Conservation (phyloP, 148 eudicot species). For the Amaranthus hypochondriacus region DNA sequence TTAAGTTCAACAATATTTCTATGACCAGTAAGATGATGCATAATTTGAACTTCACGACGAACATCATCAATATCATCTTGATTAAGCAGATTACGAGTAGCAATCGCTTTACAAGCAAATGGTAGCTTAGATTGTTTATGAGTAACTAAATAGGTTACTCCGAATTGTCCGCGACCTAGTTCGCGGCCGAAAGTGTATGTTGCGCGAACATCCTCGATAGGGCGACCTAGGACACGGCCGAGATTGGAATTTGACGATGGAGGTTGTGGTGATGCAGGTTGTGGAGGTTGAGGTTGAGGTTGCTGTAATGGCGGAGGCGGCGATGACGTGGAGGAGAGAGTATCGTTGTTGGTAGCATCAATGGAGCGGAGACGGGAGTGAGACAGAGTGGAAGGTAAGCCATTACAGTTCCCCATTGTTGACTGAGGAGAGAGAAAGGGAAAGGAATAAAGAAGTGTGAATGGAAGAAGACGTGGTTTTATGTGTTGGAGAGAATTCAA, state of each 20-base stretch:
- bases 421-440: no score
- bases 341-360: no score
- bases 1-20: constrained; percentile 12
- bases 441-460: no score
- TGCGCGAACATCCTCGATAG: constrained; percentile 2
- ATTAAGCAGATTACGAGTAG: constrained; percentile 22
- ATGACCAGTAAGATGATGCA: constrained; percentile 31
- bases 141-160: constrained; percentile 25
- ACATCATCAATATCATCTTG: constrained; percentile 32
- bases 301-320: not conserved
- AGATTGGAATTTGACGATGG: not conserved
- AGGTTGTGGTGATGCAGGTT: constrained; percentile 6
- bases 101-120: constrained; percentile 28
- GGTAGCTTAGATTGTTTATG: constrained; percentile 19
- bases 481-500: no score
- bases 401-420: no score
- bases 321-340: no score
- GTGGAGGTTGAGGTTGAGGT: not conserved
- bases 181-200: constrained; percentile 19
- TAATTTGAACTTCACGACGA: constrained; percentile 31
- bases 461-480: no score
- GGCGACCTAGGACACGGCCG: not conserved
- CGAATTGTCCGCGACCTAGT: constrained; percentile 33
- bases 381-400: no score
- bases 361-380: no score